phyloP scores from a whole-genome alignment of 345 rosid genomes.

The Aquilaria yunnanensis region DNA sequence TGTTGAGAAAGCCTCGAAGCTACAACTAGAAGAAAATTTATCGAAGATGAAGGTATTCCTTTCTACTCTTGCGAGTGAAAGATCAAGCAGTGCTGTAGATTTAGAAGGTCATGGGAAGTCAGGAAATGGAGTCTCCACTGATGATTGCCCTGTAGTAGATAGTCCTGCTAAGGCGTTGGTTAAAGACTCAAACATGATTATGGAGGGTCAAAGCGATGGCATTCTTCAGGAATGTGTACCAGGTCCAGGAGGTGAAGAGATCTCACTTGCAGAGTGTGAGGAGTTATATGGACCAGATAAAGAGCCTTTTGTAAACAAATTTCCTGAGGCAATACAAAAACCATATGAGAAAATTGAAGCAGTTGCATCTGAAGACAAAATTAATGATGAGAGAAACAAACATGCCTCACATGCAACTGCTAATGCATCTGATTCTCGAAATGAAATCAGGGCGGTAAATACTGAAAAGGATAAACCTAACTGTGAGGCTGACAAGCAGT shows the following conservation, averaged over 20 bases:
- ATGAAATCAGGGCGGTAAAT: constrained; percentile 18
- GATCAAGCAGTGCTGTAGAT: constrained; percentile 16
- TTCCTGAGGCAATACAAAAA: constrained; percentile 27
- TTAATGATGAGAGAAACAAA: constrained; percentile 17
- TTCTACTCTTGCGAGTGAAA: constrained; percentile 51
- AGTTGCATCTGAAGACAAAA: constrained; percentile 23
- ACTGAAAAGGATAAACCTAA: constrained; percentile 29
- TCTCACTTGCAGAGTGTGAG: constrained; percentile 75
- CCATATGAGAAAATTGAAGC: constrained; percentile 15
- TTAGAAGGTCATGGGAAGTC: constrained; percentile 22
- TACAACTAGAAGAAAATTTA: constrained; percentile 41
- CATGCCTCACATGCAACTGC: constrained; percentile 14
- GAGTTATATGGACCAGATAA: constrained; percentile 85
- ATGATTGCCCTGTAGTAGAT: constrained; percentile 10
- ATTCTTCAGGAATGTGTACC: constrained; percentile 32
- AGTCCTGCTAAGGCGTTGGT: constrained; percentile 14
- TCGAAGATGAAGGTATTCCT: constrained; percentile 70
- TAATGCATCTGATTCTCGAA: constrained; percentile 27
- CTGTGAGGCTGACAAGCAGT: constrained; percentile 25
- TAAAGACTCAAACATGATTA: constrained; percentile 24
- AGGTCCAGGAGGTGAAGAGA: constrained; percentile 41
- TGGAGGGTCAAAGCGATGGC: constrained; percentile 18
- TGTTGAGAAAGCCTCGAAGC: constrained; percentile 35
- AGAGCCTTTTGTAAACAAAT: constrained; percentile 51
- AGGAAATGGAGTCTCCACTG: constrained; percentile 23